phyloP scores from a whole-genome alignment of 1,139 yeast genomes.

The Entelexis sorbosivorans region DNA sequence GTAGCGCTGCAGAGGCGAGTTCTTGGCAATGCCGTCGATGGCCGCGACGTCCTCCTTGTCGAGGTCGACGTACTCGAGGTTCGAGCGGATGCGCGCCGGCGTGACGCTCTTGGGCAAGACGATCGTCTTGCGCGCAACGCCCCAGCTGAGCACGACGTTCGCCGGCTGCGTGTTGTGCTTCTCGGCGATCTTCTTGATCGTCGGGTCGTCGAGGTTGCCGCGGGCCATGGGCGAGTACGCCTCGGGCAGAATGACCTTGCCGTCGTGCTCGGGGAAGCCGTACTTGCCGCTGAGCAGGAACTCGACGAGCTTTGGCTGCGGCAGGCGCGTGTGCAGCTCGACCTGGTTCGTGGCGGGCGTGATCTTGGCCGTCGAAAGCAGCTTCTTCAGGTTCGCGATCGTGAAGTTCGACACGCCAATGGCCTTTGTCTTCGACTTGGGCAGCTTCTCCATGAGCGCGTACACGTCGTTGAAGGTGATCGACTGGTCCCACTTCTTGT shows the following conservation, averaged over 20 bases:
- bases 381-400: constrained; percentile 39
- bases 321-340: constrained; percentile 66
- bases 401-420: constrained; percentile 74
- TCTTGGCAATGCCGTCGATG: constrained; percentile 21
- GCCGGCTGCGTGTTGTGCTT: constrained; percentile 41
- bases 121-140: constrained; percentile 50
- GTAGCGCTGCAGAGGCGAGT: constrained; percentile 21
- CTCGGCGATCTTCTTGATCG: constrained; percentile 42
- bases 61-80: constrained; percentile 43
- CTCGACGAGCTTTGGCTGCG: constrained; percentile 52
- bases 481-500: constrained; percentile 22
- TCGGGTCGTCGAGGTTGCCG: constrained; percentile 35
- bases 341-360: constrained; percentile 64
- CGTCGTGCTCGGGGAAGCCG: constrained; percentile 30
- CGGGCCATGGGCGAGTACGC: constrained; percentile 67
- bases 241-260: constrained; percentile 47
- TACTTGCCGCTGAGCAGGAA: constrained; percentile 28
- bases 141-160: constrained; percentile 55
- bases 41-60: constrained; percentile 42
- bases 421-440: constrained; percentile 47
- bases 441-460: constrained; percentile 50
- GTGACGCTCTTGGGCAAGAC: constrained; percentile 63
- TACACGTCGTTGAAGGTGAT: constrained; percentile 46
- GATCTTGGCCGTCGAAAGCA: constrained; percentile 43
- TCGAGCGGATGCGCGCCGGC: constrained; percentile 46